Base-by-base conservation (phyloP, 495 filamentous ascomycete genomes). In the Corynascus novoguineensis region DNA sequence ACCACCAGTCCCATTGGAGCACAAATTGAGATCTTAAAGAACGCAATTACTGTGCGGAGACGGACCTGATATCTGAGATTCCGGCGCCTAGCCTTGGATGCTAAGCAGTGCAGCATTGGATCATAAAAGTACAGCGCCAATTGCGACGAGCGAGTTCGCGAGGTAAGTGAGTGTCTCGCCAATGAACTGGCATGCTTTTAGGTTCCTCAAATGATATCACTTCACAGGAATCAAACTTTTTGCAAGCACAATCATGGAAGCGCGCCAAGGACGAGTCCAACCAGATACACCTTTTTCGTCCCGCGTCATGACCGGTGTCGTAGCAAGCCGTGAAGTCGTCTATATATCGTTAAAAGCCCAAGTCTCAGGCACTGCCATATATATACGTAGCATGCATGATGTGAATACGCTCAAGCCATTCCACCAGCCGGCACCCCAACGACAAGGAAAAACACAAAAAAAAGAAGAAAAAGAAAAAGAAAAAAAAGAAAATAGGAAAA, bases 391-490 rank as follows among this genome's bases (percentile, higher is more conserved):
- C n/a, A 53, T 53, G 38, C 51, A n/a, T 5, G 14, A 50, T 37
- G 47, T 24, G n/a, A 32, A 54, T 17, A 25, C 52, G 52, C 52
- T 37, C 5, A 46, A 45, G 34, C 27, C 12, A 15, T 53, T n/a
- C n/a, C n/a, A n/a, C 19, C 17, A 29, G 3, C 32, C 35, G 37
- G 22, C 34, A 35, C 21, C 51, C 28, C 22, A 28, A 49, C 28
- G 21, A 9, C 11, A n/a, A n/a, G 3, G 5, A 1, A 3, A 9
- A 34, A 40, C 14, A 32, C 3, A 15, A 1, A 44, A 45, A 35
- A 27, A 32, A 24, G 19, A 37, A 55, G 19, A 55, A 46, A 1
- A 10, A 35, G 28, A 55, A 46, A 1, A 10, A 35, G 28, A 28
- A 49, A n/a, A 32, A 9, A 22, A n/a, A n/a, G 3, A 11, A 1